Base-by-base conservation (phyloP, 768 basidiomycete species). In the Russula emetica region DNA sequence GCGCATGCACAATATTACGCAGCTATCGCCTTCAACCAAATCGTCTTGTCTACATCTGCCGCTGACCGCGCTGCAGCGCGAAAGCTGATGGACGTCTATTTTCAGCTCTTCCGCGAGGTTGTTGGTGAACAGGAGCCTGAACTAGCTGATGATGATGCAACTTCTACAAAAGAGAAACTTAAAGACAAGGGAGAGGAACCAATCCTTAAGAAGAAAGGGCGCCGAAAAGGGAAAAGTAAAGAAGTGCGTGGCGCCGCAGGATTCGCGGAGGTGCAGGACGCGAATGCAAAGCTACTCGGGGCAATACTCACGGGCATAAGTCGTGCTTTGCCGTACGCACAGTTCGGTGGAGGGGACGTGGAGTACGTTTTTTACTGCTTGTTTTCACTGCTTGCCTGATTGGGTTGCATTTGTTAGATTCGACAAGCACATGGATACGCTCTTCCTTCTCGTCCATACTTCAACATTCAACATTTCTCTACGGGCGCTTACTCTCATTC, bases 381-480 rank as follows among this genome's bases (percentile, higher is more conserved):
- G 10, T 14, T n/a, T 36, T 13, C 0, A 18, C 14, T 22, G 24
- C 2, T 14, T 55, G 6, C 38, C 16, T 14, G 9, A 38, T 11
- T 28, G 18, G 40, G 20, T 24, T 11, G n/a, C 18, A 14, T 22
- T 51, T 30, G 11, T 42, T 69, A 94, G 92, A 30, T 85, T 98
- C 69, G 82, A 85, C 67, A 82, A 85, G 60, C 94, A 98, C 69
- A 89, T 97, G 71, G 89, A 94, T 73, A 94, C 92, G 0, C 85
- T 98, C 24, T 98, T 98, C 82, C 82, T 87, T 51, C 94, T 99
- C 71, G 95, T 94, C 2, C 96, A 98, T 75, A 90, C 84, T 9
- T 94, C 93, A 9, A 97, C 94, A 0, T 99, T 99, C 84, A 97
- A 96, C 73, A 94, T 94, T 70, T 93, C 93, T 11, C 83, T 98